A percentile compares a stretch with the other conserved stretches of the same genome.
Conservation (phyloP, 768 basidiomycete genomes). For the Leccinum truebloodii region DNA sequence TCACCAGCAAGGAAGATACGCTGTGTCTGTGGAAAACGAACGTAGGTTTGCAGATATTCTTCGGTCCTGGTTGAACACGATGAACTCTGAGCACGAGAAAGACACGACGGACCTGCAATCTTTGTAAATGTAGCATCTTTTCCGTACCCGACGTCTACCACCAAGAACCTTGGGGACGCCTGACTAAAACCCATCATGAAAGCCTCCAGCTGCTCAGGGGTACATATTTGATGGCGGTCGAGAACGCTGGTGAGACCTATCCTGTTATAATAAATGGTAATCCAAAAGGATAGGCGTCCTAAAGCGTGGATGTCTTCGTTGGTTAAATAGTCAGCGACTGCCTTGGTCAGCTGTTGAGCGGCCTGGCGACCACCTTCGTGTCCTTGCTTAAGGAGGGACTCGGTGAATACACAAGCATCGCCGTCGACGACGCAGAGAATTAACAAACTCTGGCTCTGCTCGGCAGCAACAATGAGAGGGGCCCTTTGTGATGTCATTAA, state of each 20-base stretch:
- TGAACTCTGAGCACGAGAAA: not conserved
- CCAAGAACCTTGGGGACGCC: conserved; percentile 66
- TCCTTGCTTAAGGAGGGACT: conserved; percentile 59
- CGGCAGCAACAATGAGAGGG: conserved; percentile 6
- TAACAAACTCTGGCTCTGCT: conserved; percentile 62
- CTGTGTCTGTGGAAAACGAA: conserved; percentile 71
- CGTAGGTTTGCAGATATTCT: conserved; percentile 74
- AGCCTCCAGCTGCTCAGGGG: conserved; percentile 64
- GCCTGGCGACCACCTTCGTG: conserved; percentile 61
- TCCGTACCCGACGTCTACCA: conserved; percentile 67
- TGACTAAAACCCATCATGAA: conserved; percentile 75
- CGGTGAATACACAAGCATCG: conserved; percentile 66
- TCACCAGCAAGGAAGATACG: conserved; percentile 73
- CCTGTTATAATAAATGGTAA: conserved; percentile 71
- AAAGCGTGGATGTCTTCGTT: conserved; percentile 60
- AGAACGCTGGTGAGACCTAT: conserved; percentile 52
- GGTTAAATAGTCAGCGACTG: conserved; percentile 67
- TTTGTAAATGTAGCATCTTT: conserved; percentile 65
- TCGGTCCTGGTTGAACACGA: conserved; percentile 7
- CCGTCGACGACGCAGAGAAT: conserved; percentile 78
- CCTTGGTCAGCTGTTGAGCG: conserved; percentile 65
- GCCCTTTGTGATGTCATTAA: not conserved
- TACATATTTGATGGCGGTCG: conserved; percentile 54
- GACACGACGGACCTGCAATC: conserved; percentile 56
- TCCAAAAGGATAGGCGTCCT: conserved; percentile 73